Percentiles rank a stretch among this genome's conserved stretches.
phyloP scores from a whole-genome alignment of 352 stramenopile species.

The Pythium monospermum region DNA sequence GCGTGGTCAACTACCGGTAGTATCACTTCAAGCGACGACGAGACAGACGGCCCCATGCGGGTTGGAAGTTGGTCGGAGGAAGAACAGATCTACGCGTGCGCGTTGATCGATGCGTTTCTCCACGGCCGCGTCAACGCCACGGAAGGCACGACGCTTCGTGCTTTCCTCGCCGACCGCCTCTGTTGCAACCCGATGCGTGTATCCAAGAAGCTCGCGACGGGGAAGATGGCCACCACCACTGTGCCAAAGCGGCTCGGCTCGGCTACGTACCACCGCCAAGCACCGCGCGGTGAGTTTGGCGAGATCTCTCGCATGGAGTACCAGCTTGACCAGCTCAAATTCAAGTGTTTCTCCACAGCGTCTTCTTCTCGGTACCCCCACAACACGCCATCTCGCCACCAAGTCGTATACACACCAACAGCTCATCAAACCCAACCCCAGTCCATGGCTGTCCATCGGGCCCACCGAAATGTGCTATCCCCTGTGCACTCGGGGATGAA shows the following conservation, averaged over 20 bases:
- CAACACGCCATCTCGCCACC: too few species aligned
- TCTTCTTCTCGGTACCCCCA: too few species aligned
- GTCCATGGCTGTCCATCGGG: too few species aligned
- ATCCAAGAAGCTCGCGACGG: conserved; percentile 89
- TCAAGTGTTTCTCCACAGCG: conserved; percentile 2
- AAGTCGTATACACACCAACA: too few species aligned
- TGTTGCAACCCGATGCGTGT: conserved; percentile 92
- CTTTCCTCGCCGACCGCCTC: conserved; percentile 85
- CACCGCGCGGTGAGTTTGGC: neutral
- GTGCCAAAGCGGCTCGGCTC: conserved; percentile 17
- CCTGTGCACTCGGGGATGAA: neutral
- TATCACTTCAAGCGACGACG: neutral
- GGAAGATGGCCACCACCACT: conserved; percentile 5
- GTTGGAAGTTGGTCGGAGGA: conserved; percentile 25
- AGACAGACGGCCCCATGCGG: conserved; percentile 5
- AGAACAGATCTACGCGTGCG: conserved; percentile 68
- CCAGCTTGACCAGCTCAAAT: conserved; percentile 6
- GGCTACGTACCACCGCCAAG: neutral
- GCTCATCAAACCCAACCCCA: too few species aligned
- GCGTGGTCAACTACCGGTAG: too few species aligned
- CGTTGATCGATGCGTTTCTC: conserved; percentile 86
- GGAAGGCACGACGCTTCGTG: conserved; percentile 75
- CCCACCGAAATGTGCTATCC: too few species aligned
- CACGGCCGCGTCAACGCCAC: conserved; percentile 66
- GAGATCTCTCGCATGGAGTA: neutral